phyloP scores from a whole-genome alignment of 1,139 yeast species.

The Kurtzmaniella quercitrusa region DNA sequence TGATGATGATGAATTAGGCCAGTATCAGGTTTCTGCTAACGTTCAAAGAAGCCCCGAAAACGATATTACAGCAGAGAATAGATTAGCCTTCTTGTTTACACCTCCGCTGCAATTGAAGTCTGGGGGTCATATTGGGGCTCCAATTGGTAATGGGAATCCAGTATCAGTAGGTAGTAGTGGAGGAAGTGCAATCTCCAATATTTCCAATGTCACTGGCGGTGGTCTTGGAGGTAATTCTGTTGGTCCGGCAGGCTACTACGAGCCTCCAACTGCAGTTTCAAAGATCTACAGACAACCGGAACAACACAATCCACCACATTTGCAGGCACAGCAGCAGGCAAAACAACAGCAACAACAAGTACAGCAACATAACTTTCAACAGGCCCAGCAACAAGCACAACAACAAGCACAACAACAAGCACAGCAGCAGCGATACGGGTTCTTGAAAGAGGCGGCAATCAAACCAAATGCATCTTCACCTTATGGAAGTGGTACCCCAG shows the following conservation, averaged over 20 bases:
- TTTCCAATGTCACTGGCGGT: conserved; percentile 1
- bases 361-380: conserved; percentile 10
- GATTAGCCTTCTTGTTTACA: conserved; percentile 42
- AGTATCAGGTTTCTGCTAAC: conserved; percentile 52
- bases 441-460: not conserved
- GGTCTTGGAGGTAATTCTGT: not conserved
- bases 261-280: conserved; percentile 11
- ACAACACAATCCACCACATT: conserved; percentile 23
- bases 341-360: conserved; percentile 14
- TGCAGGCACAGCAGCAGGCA: conserved; percentile 16
- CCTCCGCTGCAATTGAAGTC: conserved; percentile 46
- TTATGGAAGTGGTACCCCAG: conserved; percentile 25
- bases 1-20: conserved; percentile 75
- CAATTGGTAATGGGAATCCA: not conserved
- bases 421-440: not conserved
- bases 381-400: conserved; percentile 16
- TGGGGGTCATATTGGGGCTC: conserved; percentile 22
- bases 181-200: not conserved
- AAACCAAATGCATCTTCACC: conserved; percentile 1
- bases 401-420: conserved; percentile 16
- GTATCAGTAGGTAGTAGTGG: not conserved
- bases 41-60: conserved; percentile 55
- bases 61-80: conserved; percentile 42
- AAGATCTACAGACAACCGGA: conserved; percentile 18
- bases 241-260: conserved; percentile 1